A percentile compares a stretch with the other conserved stretches of the same genome.
These are phyloP conservation scores for Corinectria fuckeliana DNA, from an alignment of 2,329 filamentous ascomycete genomes.

Conservation along the genomic window DNA sequence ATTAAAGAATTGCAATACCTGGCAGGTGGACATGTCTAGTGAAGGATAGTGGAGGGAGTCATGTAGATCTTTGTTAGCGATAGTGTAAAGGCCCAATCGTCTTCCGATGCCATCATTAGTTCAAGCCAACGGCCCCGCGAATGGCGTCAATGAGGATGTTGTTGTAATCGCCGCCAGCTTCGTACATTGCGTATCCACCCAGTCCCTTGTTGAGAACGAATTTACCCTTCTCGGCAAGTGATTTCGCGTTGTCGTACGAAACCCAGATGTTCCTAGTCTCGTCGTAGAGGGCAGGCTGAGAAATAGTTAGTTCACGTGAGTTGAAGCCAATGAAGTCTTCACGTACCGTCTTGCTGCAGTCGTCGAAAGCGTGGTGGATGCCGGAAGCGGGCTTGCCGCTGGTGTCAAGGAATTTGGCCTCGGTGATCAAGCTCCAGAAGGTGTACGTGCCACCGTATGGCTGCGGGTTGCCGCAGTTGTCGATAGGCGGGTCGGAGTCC, in stretches of 20 bases:
- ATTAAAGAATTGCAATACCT: no score
- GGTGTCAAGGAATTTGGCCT: constrained; percentile 22
- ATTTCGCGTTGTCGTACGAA: constrained; percentile 26
- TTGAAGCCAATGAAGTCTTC: fast-evolving
- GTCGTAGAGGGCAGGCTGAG: constrained; percentile 25
- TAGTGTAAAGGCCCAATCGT: no score
- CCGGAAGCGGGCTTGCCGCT: constrained; percentile 24
- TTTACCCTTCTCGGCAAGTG: constrained; percentile 25
- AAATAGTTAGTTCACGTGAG: neutral
- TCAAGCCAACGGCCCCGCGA: constrained; percentile 19
- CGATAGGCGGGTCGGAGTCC: constrained; percentile 24
- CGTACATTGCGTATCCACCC: constrained; percentile 26
- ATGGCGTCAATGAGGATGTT: constrained; percentile 31
- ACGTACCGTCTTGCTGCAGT: constrained; percentile 31
- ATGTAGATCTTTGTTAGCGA: no score
- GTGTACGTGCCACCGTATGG: constrained; percentile 29
- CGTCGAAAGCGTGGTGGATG: constrained; percentile 21
- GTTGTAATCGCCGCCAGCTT: constrained; percentile 31
- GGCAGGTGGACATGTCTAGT: no score
- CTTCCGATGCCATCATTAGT: neutral
- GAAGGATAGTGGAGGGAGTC: no score
- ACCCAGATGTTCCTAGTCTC: constrained; percentile 26
- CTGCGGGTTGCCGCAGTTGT: constrained; percentile 23
- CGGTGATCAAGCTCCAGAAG: constrained; percentile 31
- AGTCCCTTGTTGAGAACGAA: constrained; percentile 22